Base-by-base conservation (phyloP, 192 early-diverging fungal genomes). In the Backusella circina region DNA sequence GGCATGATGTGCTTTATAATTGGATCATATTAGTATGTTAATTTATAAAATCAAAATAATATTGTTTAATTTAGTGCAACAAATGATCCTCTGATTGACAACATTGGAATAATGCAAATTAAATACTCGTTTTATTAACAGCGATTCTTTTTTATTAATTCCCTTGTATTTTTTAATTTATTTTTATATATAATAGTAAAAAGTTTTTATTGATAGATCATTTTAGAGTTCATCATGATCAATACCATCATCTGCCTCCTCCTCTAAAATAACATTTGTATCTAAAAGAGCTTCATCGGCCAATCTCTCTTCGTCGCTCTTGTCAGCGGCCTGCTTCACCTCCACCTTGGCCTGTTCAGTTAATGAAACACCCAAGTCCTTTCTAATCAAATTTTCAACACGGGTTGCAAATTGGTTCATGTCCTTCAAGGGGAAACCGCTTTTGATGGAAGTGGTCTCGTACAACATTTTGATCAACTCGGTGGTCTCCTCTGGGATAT, bases 381-480 rank as follows among this genome's bases (percentile, higher is more conserved):
- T 76, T 32, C 88, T 78, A 44, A 90, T 70, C 50, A 90, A 83
- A 69, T 78, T 86, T 41, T 90, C 88, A 21, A 90, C 84, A 35
- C 84, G 86, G 47, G 76, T 76, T 3, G 88, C 85, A 76, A 89
- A 87, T 10, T 73, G 70, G 65, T 81, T 82, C 72, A 87, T 78
- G 66, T 91, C 88, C 77, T 86, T 84, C 30, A 92, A 38, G 32
- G 79, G 41, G 66, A 90, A 92, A 10, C 91, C 91, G 73, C 86
- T 88, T 36, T 88, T 84, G 36, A 92, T 83, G 38, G 86, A 70
- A 8, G 90, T 89, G 33, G 89, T 91, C 67, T 92, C 91, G 74
- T 90, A 91, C 33, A 92, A 73, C 6, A 90, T 80, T 65, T 79
- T 82, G 69, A 86, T 80, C 79, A 88, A 72, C 61, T 86, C 80